A percentile compares a stretch with the other conserved stretches of the same genome.
Evolutionary conservation across 805 yeast genomes (phyloP).

Genomic region (Saccharomyces mikatae): DNA sequence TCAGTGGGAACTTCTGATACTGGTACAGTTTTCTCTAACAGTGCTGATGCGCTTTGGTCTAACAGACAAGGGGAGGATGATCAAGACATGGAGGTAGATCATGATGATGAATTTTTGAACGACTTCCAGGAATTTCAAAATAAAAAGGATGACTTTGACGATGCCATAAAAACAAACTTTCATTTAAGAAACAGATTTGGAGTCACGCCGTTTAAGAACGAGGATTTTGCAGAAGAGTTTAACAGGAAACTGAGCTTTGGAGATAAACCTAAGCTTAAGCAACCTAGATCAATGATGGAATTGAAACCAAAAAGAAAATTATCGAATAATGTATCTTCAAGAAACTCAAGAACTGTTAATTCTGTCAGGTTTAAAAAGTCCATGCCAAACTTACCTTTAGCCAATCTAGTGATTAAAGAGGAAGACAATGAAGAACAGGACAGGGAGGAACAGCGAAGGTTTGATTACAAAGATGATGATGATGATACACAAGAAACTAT

Average conservation of each 20-base stretch:
- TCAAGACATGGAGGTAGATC: conserved; percentile 15
- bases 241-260: conserved; percentile 8
- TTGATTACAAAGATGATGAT: neutral
- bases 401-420: conserved; percentile 11
- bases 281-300: conserved; percentile 29
- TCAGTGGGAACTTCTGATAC: conserved; percentile 25
- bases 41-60: neutral
- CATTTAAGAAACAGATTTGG: conserved; percentile 4
- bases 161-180: conserved; percentile 19
- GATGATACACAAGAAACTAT: neutral
- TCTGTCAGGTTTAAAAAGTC: conserved; percentile 23
- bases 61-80: conserved; percentile 2
- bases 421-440: conserved; percentile 8
- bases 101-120: conserved; percentile 20
- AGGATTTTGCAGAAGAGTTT: conserved; percentile 12
- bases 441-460: neutral
- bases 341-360: conserved; percentile 14
- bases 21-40: conserved; percentile 23
- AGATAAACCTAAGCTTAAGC: conserved; percentile 13
- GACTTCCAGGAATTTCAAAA: conserved; percentile 26
- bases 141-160: conserved; percentile 21
- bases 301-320: conserved; percentile 14
- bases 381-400: conserved; percentile 19
- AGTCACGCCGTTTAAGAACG: neutral
- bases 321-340: conserved; percentile 23